A percentile compares a stretch with the other conserved stretches of the same genome.
Conservation (phyloP, 805 yeast genomes). For the Ogataea philodendri region DNA sequence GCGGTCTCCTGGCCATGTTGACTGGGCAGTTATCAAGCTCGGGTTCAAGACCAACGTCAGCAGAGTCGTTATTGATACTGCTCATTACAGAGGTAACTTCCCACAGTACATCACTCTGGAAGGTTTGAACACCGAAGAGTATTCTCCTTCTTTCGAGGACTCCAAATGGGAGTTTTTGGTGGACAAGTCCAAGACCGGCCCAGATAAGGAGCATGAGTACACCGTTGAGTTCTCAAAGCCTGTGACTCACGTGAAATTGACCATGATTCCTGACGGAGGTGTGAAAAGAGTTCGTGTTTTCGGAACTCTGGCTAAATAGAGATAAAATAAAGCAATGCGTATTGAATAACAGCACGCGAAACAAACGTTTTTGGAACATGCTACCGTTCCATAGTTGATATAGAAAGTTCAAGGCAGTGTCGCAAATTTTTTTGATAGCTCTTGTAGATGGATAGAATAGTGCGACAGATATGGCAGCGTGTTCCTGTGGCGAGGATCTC, state of each 20-base stretch:
- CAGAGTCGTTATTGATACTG: constrained; percentile 78
- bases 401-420: constrained; percentile 5
- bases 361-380: too few species aligned
- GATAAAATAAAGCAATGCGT: neutral
- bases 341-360: too few species aligned
- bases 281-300: constrained; percentile 84
- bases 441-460: constrained; percentile 7
- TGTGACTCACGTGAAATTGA: constrained; percentile 70
- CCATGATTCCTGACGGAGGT: constrained; percentile 96
- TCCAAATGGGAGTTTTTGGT: constrained; percentile 64
- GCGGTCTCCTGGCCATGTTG: constrained; percentile 77
- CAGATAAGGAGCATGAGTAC: constrained; percentile 76
- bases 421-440: constrained; percentile 1
- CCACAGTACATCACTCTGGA: constrained; percentile 79
- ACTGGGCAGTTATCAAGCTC: constrained; percentile 84
- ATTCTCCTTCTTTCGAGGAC: constrained; percentile 41
- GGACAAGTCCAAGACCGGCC: constrained; percentile 67
- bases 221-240: constrained; percentile 32
- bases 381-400: too few species aligned
- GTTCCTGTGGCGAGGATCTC: constrained; percentile 25
- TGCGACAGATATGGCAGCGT: constrained; percentile 30
- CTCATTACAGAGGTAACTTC: constrained; percentile 91
- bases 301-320: constrained; percentile 45
- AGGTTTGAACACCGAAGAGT: constrained; percentile 43
- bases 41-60: constrained; percentile 63